Evolutionary conservation across 2,329 filamentous ascomycete genomes (phyloP), one percentile per base, ranked within the genome.

Genomic region (Aureobasidium mangrovei): DNA sequence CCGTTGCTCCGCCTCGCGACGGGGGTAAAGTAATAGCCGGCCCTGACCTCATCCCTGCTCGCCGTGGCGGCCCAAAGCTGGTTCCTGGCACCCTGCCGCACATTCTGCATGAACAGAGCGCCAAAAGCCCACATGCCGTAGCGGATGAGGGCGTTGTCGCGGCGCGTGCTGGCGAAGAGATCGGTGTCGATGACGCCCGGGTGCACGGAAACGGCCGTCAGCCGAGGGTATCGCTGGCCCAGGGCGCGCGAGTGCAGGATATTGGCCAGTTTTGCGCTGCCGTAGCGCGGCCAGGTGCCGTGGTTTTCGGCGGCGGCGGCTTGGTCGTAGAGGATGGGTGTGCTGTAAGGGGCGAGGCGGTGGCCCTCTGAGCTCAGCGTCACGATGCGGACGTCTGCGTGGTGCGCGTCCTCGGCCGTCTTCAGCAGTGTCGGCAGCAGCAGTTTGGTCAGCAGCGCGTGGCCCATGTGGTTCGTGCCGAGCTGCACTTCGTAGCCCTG

Each of bases 391-490:
- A 77, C 75, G 3, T 67, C 60, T 10, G 61, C 62, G 0, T 64
- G 63, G 24, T 64, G 39, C 18, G 48, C 35, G 31, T 64, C 24
- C 53, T 68, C 59, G 4, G 72, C 71, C 0, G 76, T 77, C 12
- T 66, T 58, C 7, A 70, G 64, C 46, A 78, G 61, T 0, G 62
- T 65, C 1, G 73, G 74, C 1, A 76, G 61, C 0, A 79, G 67
- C 2, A 75, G 65, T 36, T 71, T 72, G 8, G 68, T 74, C 4
- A 77, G 59, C 0, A 77, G 65, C 4, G 74, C 72, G 57, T 76
- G 76, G n/a, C 74, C 76, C 57, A 78, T 64, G 64, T 77, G 72
- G 58, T 79, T 78, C 7, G 72, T 76, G 32, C 73, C 76, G 55
- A 78, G 73, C 49, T 77, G 74, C 32, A 73, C 67, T 60, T 79